Evolutionary conservation across 2,329 filamentous ascomycete genomes (phyloP), one percentile per base, ranked within the genome.

Genomic region (Onygenales sp.): DNA sequence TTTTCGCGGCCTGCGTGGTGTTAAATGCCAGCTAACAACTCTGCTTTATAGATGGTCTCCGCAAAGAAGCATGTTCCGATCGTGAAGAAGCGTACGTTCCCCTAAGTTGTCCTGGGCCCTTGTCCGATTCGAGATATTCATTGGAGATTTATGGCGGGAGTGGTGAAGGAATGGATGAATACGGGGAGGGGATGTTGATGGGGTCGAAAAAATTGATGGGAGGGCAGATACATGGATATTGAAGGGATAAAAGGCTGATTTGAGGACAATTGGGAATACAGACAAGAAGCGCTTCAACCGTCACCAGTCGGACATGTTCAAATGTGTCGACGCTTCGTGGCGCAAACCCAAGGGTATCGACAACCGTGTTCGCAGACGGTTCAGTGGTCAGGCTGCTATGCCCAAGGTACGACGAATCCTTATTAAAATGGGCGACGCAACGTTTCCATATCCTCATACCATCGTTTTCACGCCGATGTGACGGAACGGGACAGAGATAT

Each of bases 341-440:
- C 87, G 93, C 80, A 98, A 97, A 84, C 93, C 93, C 67, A 98
- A 98, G 89, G 93, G 93, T 89, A 98, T 98, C 78, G 93, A 98
- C 81, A 95, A 91, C 82, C 82, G 88, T 71, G 92, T 98, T 74
- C 88, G 93, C 75, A 85, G 93, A 83, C 89, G 93, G 66, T 98
- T 98, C 84, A 90, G 89, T 79, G 89, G 93, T 72, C 89, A 88
- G 79, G 86, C 87, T 77, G 84, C 85, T 72, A 97, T 98, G 92
- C 93, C 93, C 78, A 95, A 90, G 82, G 92, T 96, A 91, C 74
- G 89, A 49, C 14, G 31, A 14, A 42, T 27, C 17, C 36, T 5
- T 13, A 13, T 32, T 0, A 7, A 31, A 21, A 39, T 3, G 39
- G 36, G 9, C 47, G 2, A 41, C 10, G 13, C 21, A 27, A 27